phyloP scores from a whole-genome alignment of 2,329 filamentous ascomycete genomes.

The Dothidotthia symphoricarpi region DNA sequence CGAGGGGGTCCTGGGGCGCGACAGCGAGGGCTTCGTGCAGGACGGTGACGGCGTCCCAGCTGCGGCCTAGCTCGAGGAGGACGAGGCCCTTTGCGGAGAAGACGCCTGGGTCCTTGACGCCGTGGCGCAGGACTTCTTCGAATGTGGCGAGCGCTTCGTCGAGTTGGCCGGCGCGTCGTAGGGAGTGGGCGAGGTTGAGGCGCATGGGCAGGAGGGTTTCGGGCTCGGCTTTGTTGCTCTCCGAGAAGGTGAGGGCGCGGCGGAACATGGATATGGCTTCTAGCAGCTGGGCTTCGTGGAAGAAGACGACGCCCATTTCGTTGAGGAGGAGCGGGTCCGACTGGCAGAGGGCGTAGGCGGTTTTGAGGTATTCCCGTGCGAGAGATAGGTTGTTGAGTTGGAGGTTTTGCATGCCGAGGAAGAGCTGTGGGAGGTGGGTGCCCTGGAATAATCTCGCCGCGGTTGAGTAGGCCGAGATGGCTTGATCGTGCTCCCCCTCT shows the following conservation, averaged over 20 bases:
- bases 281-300: conserved; percentile 78
- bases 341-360: conserved; percentile 78
- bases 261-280: conserved; percentile 76
- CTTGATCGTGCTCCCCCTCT: conserved; percentile 96
- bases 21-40: conserved; percentile 83
- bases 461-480: conserved; percentile 95
- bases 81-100: conserved; percentile 84
- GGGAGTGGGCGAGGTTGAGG: conserved; percentile 86
- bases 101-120: conserved; percentile 73
- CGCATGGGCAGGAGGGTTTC: conserved; percentile 79
- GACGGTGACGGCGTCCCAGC: conserved; percentile 74
- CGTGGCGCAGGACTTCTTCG: conserved; percentile 79
- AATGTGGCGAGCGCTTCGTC: conserved; percentile 76
- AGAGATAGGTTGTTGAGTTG: conserved; percentile 92
- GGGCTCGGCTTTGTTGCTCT: conserved; percentile 77
- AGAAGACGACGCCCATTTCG: conserved; percentile 93
- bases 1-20: conserved; percentile 75
- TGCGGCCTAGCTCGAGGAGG: conserved; percentile 71
- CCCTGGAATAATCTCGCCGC: conserved; percentile 94
- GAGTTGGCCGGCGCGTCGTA: conserved; percentile 68
- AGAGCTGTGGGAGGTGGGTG: conserved; percentile 91
- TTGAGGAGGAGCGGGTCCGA: conserved; percentile 89
- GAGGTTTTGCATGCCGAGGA: conserved; percentile 97
- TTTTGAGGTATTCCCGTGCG: conserved; percentile 90
- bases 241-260: conserved; percentile 72